Percentiles rank a stretch among this genome's conserved stretches.
These are phyloP conservation scores for Saccharum spontaneum DNA, from an alignment of 176 grass and related monocot genomes.

Conservation along the genomic window DNA sequence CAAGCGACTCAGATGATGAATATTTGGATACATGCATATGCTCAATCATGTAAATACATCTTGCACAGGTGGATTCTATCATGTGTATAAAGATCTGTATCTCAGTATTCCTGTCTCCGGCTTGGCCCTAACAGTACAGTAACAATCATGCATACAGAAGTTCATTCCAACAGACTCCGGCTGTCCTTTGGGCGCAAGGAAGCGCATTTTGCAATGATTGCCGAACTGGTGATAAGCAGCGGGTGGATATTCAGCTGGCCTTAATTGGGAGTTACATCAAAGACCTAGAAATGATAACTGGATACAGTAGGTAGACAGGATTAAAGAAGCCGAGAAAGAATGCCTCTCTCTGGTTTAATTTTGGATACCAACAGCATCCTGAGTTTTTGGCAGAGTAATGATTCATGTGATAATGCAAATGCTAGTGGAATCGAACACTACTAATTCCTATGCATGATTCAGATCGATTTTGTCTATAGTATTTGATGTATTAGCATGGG, in stretches of 20 bases:
- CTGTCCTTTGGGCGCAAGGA: neutral
- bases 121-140: slow-evolving; percentile 35
- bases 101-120: slow-evolving; percentile 22
- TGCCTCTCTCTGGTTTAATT: neutral
- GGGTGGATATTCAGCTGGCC: slow-evolving; percentile 5
- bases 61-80: slow-evolving; percentile 27
- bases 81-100: slow-evolving; percentile 38
- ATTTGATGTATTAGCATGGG: slow-evolving; percentile 21
- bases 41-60: slow-evolving; percentile 66
- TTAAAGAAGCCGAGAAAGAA: neutral
- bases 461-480: slow-evolving; percentile 30
- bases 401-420: slow-evolving; percentile 10
- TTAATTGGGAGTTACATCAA: slow-evolving; percentile 17
- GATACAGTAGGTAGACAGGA: slow-evolving; percentile 16
- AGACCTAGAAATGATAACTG: slow-evolving; percentile 9
- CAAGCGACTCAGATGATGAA: slow-evolving; percentile 76
- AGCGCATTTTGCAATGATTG: neutral
- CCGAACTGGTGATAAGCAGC: slow-evolving; percentile 3
- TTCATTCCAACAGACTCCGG: slow-evolving; percentile 18
- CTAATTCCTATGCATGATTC: slow-evolving; percentile 6
- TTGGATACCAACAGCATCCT: neutral
- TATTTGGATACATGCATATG: slow-evolving; percentile 83
- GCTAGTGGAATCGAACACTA: neutral
- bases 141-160: slow-evolving; percentile 17
- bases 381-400: slow-evolving; percentile 16